Conservation (phyloP, 345 rosid genomes). For the Pugionium cornutum region DNA sequence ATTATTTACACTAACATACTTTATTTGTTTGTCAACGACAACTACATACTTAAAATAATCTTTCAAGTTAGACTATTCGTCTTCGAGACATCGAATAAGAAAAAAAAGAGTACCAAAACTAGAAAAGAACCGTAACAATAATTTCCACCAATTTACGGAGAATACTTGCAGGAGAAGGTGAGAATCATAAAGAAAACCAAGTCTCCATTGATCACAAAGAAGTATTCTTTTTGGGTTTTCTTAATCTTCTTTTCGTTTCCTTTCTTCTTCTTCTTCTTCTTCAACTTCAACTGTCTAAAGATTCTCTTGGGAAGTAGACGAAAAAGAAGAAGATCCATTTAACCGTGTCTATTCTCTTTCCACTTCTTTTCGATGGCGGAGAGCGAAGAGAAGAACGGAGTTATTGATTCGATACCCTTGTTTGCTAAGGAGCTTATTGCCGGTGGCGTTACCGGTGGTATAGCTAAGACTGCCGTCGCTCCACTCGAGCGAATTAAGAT, state of each 20-base stretch:
- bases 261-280: slow-evolving; percentile 1
- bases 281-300: slow-evolving; percentile 22
- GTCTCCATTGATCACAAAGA: slow-evolving; percentile 13
- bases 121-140: not conserved
- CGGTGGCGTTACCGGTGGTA: slow-evolving; percentile 88
- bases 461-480: slow-evolving; percentile 84
- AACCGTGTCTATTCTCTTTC: slow-evolving; percentile 28
- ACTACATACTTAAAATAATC: not conserved
- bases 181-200: slow-evolving; percentile 11
- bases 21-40: not conserved
- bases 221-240: not conserved
- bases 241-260: not conserved
- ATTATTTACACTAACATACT: not conserved
- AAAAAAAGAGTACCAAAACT: not conserved
- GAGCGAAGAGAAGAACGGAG: slow-evolving; percentile 55
- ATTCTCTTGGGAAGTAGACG: slow-evolving; percentile 9
- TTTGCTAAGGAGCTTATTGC: slow-evolving; percentile 84
- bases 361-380: slow-evolving; percentile 44
- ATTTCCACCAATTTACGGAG: slow-evolving; percentile 8
- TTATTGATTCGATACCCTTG: slow-evolving; percentile 70
- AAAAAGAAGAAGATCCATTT: slow-evolving; percentile 28
- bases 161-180: slow-evolving; percentile 33
- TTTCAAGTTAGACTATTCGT: too few relatives aligned
- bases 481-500: slow-evolving; percentile 96
- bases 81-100: too few relatives aligned